These are phyloP conservation scores for Pythium phragmiticola DNA, from an alignment of 352 stramenopile genomes.

Conservation along the genomic window DNA sequence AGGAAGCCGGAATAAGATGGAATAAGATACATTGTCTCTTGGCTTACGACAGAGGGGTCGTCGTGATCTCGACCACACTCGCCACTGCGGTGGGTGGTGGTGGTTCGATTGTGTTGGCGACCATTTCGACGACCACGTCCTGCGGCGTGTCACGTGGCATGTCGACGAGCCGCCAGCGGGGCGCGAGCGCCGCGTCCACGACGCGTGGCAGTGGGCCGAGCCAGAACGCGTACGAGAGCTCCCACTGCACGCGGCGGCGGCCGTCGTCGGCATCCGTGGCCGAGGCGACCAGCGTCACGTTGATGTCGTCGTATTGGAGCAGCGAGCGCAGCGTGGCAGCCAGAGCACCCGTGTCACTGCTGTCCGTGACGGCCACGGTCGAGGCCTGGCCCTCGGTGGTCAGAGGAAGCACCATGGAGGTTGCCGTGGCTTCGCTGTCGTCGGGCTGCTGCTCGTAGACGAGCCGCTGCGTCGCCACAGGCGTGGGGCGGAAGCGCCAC, in stretches of 20 bases:
- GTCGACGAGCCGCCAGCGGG: slow-evolving; percentile 20
- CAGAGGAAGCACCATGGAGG: not conserved
- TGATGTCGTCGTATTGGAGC: slow-evolving; percentile 43
- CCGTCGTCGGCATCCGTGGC: not conserved
- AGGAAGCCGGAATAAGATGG: too few relatives aligned
- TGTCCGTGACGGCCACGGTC: slow-evolving; percentile 8
- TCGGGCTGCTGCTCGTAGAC: slow-evolving; percentile 32
- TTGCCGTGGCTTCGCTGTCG: slow-evolving; percentile 20
- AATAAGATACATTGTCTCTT: too few relatives aligned
- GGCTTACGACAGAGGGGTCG: too few relatives aligned
- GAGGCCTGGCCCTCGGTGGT: slow-evolving; percentile 17
- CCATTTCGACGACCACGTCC: slow-evolving; percentile 21
- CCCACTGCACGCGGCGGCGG: slow-evolving; percentile 15
- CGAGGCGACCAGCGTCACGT: slow-evolving; percentile 27
- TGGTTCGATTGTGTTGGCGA: not conserved
- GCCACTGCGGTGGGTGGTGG: not conserved
- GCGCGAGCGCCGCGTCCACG: slow-evolving; percentile 1
- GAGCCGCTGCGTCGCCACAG: slow-evolving; percentile 32
- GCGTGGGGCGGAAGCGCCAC: slow-evolving; percentile 27
- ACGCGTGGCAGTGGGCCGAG: slow-evolving; percentile 19
- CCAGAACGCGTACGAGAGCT: slow-evolving; percentile 25
- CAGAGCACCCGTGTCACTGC: slow-evolving; percentile 27
- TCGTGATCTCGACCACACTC: slow-evolving; percentile 15
- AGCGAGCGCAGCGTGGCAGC: slow-evolving; percentile 26
- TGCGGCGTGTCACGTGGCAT: slow-evolving; percentile 5